Conservation (phyloP, 257 asterid species). For the Solanum etuberosum region DNA sequence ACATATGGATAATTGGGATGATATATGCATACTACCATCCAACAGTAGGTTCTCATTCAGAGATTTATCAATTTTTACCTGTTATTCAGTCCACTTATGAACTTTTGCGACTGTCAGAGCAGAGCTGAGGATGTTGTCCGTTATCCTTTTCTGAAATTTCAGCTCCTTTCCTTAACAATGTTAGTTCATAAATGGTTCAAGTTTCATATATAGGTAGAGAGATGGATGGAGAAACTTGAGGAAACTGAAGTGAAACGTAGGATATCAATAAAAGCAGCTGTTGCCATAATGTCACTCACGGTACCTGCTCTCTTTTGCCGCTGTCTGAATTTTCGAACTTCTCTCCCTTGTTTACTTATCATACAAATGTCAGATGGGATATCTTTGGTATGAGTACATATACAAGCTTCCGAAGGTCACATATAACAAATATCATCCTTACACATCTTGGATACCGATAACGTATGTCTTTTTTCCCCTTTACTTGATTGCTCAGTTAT, state of each 20-base stretch:
- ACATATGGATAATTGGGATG: constrained; percentile 92
- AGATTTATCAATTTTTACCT: neutral
- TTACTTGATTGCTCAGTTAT: neutral
- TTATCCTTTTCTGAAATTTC: neutral
- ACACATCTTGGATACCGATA: constrained; percentile 93
- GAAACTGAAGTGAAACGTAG: constrained; percentile 70
- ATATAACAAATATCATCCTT: constrained; percentile 88
- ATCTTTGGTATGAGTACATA: constrained; percentile 67
- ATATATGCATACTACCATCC: constrained; percentile 88
- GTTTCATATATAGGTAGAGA: constrained; percentile 55
- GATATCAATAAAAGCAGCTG: constrained; percentile 48
- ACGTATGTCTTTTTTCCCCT: constrained; percentile 28
- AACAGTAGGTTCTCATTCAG: constrained; percentile 32
- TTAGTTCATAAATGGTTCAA: neutral
- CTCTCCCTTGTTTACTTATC: neutral
- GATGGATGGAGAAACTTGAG: constrained; percentile 93
- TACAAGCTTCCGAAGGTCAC: constrained; percentile 83
- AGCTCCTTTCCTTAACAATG: neutral
- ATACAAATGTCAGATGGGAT: constrained; percentile 51
- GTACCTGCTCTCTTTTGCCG: constrained; percentile 31
- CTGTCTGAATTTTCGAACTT: neutral
- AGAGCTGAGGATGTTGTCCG: neutral
- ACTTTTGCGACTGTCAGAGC: neutral
- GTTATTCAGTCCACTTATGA: neutral
- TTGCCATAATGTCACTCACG: constrained; percentile 37